Percentiles rank a stretch among this genome's conserved stretches.
phyloP scores from a whole-genome alignment of 2,329 filamentous ascomycete species.

The Apiospora pterosperma region DNA sequence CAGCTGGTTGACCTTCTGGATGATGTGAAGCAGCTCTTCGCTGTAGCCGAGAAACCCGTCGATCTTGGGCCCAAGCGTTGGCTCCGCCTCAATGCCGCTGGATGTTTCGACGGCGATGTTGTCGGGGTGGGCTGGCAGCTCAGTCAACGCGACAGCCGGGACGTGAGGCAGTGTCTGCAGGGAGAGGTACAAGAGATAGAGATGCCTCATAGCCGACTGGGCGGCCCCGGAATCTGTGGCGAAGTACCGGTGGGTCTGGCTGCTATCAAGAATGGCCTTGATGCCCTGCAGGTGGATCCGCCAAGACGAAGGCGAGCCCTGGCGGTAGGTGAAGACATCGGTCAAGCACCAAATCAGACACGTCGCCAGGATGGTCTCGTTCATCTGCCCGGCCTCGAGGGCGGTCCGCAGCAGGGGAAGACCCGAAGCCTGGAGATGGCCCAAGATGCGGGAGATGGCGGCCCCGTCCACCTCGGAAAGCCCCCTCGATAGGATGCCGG shows the following conservation, averaged over 20 bases:
- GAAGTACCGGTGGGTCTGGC: conserved; percentile 9
- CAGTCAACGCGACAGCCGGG: neutral
- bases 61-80: conserved; percentile 6
- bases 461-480: conserved; percentile 13
- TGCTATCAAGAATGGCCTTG: conserved; percentile 14
- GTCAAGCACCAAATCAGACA: conserved; percentile 19
- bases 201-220: conserved; percentile 17
- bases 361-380: conserved; percentile 15
- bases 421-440: conserved; percentile 16
- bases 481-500: conserved; percentile 17
- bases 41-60: conserved; percentile 21
- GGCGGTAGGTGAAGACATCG: conserved; percentile 18
- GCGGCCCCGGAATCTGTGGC: neutral
- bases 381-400: conserved; percentile 10
- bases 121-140: neutral
- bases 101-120: neutral
- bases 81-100: neutral
- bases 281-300: conserved; percentile 17
- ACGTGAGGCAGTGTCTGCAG: conserved; percentile 18
- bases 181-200: conserved; percentile 17
- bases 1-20: conserved; percentile 16
- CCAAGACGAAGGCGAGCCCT: conserved; percentile 16
- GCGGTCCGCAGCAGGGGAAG: conserved; percentile 13
- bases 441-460: conserved; percentile 13
- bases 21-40: conserved; percentile 15